Percentiles rank a stretch among this genome's conserved stretches.
phyloP scores from a whole-genome alignment of 2,329 filamentous ascomycete species.

The Diaporthe vexans region DNA sequence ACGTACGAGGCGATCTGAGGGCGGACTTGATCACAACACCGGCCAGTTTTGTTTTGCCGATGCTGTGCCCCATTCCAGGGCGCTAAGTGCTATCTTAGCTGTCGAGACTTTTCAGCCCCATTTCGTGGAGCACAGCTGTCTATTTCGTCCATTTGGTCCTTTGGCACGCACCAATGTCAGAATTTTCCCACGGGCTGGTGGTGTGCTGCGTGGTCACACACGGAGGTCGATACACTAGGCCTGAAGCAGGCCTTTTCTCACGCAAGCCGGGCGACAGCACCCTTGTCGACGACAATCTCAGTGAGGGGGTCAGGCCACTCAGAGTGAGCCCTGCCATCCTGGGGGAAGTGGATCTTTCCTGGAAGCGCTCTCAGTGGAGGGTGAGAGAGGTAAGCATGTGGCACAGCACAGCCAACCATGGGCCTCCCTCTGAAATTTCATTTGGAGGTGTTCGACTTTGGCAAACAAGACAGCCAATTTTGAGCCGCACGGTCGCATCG shows the following conservation, averaged over 20 bases:
- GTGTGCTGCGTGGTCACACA: constrained; percentile 33
- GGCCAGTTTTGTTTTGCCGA: neutral
- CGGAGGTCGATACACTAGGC: constrained; percentile 24
- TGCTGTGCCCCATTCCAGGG: constrained; percentile 21
- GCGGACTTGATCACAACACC: constrained; percentile 4
- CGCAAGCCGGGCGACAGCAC: constrained; percentile 20
- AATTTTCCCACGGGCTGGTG: constrained; percentile 10
- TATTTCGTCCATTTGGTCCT: constrained; percentile 15
- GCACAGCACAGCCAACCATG: constrained; percentile 38
- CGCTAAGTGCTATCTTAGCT: constrained; percentile 18
- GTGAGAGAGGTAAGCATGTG: constrained; percentile 14
- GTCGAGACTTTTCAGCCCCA: constrained; percentile 23
- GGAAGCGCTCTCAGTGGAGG: constrained; percentile 22
- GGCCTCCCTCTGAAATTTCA: neutral
- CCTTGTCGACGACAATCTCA: constrained; percentile 20
- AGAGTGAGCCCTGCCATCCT: constrained; percentile 20
- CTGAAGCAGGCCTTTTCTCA: constrained; percentile 19
- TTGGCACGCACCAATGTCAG: constrained; percentile 30
- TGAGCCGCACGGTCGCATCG: constrained; percentile 41
- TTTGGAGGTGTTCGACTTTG: neutral
- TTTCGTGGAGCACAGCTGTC: neutral
- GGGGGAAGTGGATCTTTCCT: constrained; percentile 19
- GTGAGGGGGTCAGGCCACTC: constrained; percentile 37
- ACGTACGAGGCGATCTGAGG: constrained; percentile 26
- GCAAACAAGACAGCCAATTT: constrained; percentile 14